Evolutionary conservation across 495 filamentous ascomycete genomes (phyloP), one percentile per base, ranked within the genome.

Genomic region (Aspergillus bridgeri): DNA sequence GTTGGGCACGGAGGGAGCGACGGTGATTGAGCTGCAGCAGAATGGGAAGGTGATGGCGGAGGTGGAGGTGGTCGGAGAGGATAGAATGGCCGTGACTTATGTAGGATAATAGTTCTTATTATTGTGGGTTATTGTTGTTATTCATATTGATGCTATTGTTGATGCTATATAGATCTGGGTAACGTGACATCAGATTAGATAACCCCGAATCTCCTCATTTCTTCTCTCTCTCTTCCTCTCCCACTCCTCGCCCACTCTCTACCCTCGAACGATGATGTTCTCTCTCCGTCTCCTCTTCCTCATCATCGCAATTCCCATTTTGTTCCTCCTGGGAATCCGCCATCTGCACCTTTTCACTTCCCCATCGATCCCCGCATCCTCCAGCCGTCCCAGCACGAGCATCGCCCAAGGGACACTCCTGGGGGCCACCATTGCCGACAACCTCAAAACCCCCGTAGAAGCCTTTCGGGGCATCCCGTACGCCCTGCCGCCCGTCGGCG

Each of bases 401-500:
- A 61, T 86, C 38, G 60, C 61, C n/a, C 83, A 87, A 65, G 85
- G 85, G 25, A 77, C 65, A 0, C 77, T 85, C 49, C 59, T 84
- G 8, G 85, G 85, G 33, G 67, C 72, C 19, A 69, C 74, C 44
- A 60, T 81, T 20, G 42, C 69, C 7, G 57, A 70, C 7, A 72
- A 68, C 50, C 60, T 69, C 15, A 77, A 82, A 2, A 75, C 77
- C 54, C 59, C 74, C 9, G 57, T 86, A 21, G 81, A 88, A 46
- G 78, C 63, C 62, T 88, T 82, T 59, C 68, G 79, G n/a, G 84
- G 85, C 17, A 76, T 88, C 55, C 86, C 82, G 2, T 88, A 83
- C 60, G 85, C 80, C 2, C 68, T 81, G 51, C 73, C 78, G 0
- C 83, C 84, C 0, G 69, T 68, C 23, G 83, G 82, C 17, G 65